Conservation (phyloP, 768 basidiomycete species). For the Lactarius evosmus region DNA sequence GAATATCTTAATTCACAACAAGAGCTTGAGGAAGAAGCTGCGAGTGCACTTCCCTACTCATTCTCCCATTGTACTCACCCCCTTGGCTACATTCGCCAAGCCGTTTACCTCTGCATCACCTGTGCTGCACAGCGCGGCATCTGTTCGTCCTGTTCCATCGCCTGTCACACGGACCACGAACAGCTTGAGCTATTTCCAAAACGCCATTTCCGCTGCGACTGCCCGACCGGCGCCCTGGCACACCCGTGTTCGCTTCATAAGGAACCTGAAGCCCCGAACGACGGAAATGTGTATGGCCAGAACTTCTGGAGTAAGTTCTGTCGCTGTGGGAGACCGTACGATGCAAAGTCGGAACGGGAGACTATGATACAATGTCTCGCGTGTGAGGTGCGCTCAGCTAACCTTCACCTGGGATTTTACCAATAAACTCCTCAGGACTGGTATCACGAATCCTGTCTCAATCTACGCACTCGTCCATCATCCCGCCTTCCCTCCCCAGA, state of each 20-base stretch:
- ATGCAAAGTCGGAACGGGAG: constrained; percentile 68
- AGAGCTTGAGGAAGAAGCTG: constrained; percentile 39
- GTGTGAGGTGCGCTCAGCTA: constrained; percentile 61
- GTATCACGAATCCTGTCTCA: constrained; percentile 89
- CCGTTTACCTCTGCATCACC: constrained; percentile 77
- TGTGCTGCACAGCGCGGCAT: constrained; percentile 67
- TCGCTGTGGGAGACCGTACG: constrained; percentile 68
- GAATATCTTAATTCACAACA: constrained; percentile 35
- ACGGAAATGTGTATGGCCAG: constrained; percentile 61
- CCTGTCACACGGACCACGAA: constrained; percentile 84
- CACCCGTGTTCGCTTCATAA: constrained; percentile 65
- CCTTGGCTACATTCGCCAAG: constrained; percentile 53
- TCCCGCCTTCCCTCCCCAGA: constrained; percentile 43
- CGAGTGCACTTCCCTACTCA: constrained; percentile 42
- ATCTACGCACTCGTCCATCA: constrained; percentile 63
- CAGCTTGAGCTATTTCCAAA: constrained; percentile 88
- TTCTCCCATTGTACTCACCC: constrained; percentile 44
- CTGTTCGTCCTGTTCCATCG: constrained; percentile 81
- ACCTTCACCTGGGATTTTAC: constrained; percentile 13
- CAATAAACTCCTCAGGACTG: constrained; percentile 57
- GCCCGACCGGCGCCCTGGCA: constrained; percentile 61
- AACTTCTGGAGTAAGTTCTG: constrained; percentile 75
- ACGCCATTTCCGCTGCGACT: constrained; percentile 79
- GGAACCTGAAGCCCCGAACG: constrained; percentile 51
- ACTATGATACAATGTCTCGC: constrained; percentile 87